Conservation (phyloP, 306 rosid species). For the Inga laurina region DNA sequence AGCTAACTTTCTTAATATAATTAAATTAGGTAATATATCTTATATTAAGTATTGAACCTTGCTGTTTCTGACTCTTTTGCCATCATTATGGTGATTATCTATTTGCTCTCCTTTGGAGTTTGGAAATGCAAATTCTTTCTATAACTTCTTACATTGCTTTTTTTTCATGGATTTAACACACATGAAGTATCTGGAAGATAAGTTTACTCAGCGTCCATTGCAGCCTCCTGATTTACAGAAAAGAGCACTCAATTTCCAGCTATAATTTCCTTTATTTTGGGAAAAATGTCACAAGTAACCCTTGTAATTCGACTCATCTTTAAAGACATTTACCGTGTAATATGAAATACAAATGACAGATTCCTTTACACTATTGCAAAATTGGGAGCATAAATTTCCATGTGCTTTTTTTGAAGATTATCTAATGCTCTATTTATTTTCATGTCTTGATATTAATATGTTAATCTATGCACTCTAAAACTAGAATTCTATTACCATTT, state of each 20-base stretch:
- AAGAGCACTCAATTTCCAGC: slow-evolving; percentile 79
- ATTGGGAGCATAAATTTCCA: too few species aligned
- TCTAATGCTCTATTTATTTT: too few species aligned
- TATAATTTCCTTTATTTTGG: slow-evolving; percentile 21
- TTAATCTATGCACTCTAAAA: too few species aligned
- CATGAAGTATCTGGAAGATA: slow-evolving; percentile 80
- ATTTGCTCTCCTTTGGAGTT: not conserved
- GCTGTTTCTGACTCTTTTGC: slow-evolving; percentile 69
- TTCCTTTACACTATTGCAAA: not conserved
- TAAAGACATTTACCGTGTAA: not conserved
- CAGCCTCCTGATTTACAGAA: slow-evolving; percentile 60
- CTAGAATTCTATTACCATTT: too few species aligned
- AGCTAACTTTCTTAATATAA: too few species aligned
- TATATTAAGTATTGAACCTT: slow-evolving; percentile 26
- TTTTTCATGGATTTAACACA: not conserved
- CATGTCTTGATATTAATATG: too few species aligned
- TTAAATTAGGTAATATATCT: too few species aligned
- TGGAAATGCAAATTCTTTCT: not conserved
- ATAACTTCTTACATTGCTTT: not conserved
- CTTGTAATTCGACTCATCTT: not conserved
- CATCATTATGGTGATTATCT: slow-evolving; percentile 54
- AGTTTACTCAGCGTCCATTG: slow-evolving; percentile 74
- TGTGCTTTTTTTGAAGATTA: too few species aligned
- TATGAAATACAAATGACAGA: not conserved
- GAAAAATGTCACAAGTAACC: not conserved